Percentiles rank a stretch among this genome's conserved stretches.
Conservation (phyloP, 106 monocot species). For the Dendrobium nobile region DNA sequence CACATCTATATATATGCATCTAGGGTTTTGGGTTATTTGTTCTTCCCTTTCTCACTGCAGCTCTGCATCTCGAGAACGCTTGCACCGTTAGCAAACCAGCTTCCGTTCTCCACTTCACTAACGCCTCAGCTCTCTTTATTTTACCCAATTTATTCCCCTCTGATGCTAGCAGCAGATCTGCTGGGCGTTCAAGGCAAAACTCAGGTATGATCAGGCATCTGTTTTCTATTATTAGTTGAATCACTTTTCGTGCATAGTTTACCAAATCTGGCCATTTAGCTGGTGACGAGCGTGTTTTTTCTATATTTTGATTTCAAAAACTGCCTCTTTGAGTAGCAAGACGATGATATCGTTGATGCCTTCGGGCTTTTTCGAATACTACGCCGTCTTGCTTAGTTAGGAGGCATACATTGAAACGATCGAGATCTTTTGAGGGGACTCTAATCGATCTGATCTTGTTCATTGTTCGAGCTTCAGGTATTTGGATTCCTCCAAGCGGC, state of each 20-base stretch:
- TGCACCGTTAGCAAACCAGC: no score
- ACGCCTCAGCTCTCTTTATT: background rate
- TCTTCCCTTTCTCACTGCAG: no score
- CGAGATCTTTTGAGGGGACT: background rate
- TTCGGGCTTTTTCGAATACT: background rate
- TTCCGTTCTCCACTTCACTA: no score
- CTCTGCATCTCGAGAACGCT: no score
- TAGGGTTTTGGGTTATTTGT: background rate
- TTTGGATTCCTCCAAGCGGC: background rate
- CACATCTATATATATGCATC: background rate
- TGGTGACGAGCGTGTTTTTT: background rate
- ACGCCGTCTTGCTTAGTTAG: background rate
- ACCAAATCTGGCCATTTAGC: background rate
- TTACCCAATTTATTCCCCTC: background rate
- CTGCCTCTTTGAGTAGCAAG: constrained; percentile 2
- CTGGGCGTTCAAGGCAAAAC: background rate
- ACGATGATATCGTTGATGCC: background rate
- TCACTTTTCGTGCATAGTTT: background rate
- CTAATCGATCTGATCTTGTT: background rate
- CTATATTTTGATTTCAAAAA: background rate
- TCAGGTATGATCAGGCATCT: background rate
- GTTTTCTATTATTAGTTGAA: background rate
- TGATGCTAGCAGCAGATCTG: no score
- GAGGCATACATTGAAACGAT: background rate
- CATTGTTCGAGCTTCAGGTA: background rate